Conservation (phyloP, 495 filamentous ascomycete genomes). For the Xylaria longipes region DNA sequence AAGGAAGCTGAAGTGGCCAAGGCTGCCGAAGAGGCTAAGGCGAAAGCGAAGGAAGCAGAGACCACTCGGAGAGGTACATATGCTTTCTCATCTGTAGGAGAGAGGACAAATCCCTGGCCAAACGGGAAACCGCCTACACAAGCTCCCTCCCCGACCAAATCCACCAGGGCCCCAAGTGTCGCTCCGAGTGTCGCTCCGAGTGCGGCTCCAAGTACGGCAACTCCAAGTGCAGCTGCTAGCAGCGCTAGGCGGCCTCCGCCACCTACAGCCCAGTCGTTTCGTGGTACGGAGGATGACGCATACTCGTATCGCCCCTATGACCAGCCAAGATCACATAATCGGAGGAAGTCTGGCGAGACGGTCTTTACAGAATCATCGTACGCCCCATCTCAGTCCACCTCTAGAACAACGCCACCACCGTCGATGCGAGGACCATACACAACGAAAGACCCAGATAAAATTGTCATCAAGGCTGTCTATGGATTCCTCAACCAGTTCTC, state of each 20-base stretch:
- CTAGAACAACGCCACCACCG: slow-evolving; percentile 85
- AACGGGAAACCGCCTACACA: slow-evolving; percentile 52
- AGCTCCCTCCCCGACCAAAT: slow-evolving; percentile 33
- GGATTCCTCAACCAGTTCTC: slow-evolving; percentile 84
- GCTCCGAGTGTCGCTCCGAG: slow-evolving; percentile 49
- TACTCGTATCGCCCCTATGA: slow-evolving; percentile 89
- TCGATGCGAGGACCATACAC: slow-evolving; percentile 75
- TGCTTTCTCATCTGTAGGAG: slow-evolving; percentile 60
- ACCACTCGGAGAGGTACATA: slow-evolving; percentile 47
- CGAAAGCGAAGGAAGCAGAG: slow-evolving; percentile 41
- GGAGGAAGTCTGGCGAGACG: slow-evolving; percentile 65
- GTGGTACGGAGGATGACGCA: slow-evolving; percentile 67
- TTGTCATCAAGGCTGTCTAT: slow-evolving; percentile 91
- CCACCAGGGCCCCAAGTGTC: slow-evolving; percentile 29
- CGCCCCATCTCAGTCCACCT: slow-evolving; percentile 78
- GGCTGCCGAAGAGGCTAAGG: slow-evolving; percentile 35
- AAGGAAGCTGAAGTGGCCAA: slow-evolving; percentile 38
- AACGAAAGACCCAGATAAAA: slow-evolving; percentile 92
- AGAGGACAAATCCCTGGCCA: slow-evolving; percentile 64
- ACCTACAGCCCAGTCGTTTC: slow-evolving; percentile 66
- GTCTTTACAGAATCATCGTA: slow-evolving; percentile 85
- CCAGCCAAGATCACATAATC: slow-evolving; percentile 62
- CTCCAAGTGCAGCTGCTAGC: slow-evolving; percentile 44
- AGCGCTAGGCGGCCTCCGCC: slow-evolving; percentile 59
- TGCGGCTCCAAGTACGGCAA: slow-evolving; percentile 43